A percentile compares a stretch with the other conserved stretches of the same genome.
Evolutionary conservation across 2,329 filamentous ascomycete species (phyloP).

Genomic region (Reticulascus tulasneorum): DNA sequence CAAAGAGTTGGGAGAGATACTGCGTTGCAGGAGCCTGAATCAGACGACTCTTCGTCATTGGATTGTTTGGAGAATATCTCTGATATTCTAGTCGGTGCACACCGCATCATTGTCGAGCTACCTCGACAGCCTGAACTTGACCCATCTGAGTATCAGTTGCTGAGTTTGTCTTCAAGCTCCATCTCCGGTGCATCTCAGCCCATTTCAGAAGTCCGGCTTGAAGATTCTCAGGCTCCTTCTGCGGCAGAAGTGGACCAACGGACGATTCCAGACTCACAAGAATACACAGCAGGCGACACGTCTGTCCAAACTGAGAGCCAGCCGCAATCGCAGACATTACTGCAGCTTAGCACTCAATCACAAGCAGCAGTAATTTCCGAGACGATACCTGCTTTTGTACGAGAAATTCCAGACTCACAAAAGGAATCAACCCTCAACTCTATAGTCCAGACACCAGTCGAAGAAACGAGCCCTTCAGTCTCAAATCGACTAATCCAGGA

Average conservation of each 20-base stretch:
- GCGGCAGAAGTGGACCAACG: conserved; percentile 26
- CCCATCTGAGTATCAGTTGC: conserved; percentile 30
- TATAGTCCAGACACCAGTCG: conserved; percentile 5
- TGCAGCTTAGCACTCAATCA: background rate
- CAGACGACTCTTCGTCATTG: too few species aligned
- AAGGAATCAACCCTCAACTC: conserved; percentile 8
- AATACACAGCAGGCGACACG: conserved; percentile 12
- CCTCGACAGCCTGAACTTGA: conserved; percentile 27
- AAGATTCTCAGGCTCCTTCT: conserved; percentile 27
- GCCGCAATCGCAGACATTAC: background rate
- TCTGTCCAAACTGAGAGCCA: background rate
- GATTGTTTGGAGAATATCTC: too few species aligned
- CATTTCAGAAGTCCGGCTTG: conserved; percentile 30
- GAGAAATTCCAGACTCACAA: conserved; percentile 12
- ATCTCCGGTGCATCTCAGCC: conserved; percentile 25
- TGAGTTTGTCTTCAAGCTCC: conserved; percentile 20
- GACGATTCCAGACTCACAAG: conserved; percentile 43
- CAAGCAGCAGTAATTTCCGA: background rate
- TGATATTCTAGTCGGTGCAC: conserved; percentile 5
- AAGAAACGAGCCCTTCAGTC: background rate
- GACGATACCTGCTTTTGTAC: background rate
- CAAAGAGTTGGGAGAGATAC: too few species aligned
- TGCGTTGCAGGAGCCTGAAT: too few species aligned
- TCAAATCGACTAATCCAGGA: background rate
- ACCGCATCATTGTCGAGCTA: conserved; percentile 22